Conservation (phyloP, 108 stramenopile species). For the Licmophora abbreviata region DNA sequence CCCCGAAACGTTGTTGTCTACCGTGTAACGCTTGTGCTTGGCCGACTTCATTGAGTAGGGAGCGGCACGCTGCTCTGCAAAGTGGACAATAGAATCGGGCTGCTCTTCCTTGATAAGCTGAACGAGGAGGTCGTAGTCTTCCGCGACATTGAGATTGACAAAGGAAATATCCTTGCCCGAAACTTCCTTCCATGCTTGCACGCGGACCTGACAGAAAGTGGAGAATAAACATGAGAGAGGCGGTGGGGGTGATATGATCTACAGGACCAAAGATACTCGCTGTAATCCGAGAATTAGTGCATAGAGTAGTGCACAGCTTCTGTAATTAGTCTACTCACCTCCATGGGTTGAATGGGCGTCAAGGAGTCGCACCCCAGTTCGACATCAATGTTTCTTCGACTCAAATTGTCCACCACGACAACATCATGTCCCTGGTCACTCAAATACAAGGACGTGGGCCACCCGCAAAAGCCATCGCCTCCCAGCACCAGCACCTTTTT, state of each 20-base stretch:
- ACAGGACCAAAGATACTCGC: neutral
- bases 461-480: constrained; percentile 98
- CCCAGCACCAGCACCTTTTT: constrained; percentile 89
- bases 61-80: constrained; percentile 97
- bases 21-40: constrained; percentile 93
- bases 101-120: constrained; percentile 88
- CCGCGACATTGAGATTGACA: constrained; percentile 89
- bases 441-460: constrained; percentile 92
- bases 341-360: constrained; percentile 85
- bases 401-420: constrained; percentile 92
- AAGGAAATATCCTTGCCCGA: constrained; percentile 88
- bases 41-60: constrained; percentile 95
- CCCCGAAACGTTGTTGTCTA: constrained; percentile 95
- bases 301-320: no score
- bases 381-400: constrained; percentile 88
- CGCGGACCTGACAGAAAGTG: constrained; percentile 44
- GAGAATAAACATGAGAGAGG: neutral
- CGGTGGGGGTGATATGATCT: constrained; percentile 5
- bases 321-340: constrained; percentile 34
- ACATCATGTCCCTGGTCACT: constrained; percentile 88
- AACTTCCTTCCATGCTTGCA: constrained; percentile 91
- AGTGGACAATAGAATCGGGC: constrained; percentile 95
- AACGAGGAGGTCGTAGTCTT: constrained; percentile 91
- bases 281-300: neutral
- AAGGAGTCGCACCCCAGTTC: constrained; percentile 92